These are phyloP conservation scores for Ophiocordyceps camponoti-rufipedis DNA, from an alignment of 2,329 filamentous ascomycete genomes.

Conservation along the genomic window DNA sequence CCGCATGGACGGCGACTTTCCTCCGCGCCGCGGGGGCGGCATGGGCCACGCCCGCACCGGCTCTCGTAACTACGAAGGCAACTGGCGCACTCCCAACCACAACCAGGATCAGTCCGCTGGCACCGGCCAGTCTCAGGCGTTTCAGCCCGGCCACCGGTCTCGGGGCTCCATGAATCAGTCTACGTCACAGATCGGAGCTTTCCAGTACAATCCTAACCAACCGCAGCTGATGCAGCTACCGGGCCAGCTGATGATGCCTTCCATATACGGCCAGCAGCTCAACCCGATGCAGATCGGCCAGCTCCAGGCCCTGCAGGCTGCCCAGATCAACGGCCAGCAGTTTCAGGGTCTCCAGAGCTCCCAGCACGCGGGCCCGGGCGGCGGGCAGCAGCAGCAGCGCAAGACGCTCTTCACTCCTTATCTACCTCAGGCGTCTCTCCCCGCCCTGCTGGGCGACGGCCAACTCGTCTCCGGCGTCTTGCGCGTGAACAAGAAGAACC, in stretches of 20 bases:
- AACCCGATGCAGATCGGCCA: constrained; percentile 80
- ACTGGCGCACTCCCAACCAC: constrained; percentile 73
- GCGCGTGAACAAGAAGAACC: constrained; percentile 98
- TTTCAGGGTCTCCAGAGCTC: constrained; percentile 50
- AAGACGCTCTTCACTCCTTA: constrained; percentile 99
- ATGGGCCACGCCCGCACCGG: constrained; percentile 55
- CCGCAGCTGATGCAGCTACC: constrained; percentile 76
- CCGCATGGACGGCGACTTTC: constrained; percentile 37
- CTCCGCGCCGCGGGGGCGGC: constrained; percentile 44
- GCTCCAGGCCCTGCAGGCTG: constrained; percentile 80
- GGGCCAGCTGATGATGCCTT: constrained; percentile 71
- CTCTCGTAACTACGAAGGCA: constrained; percentile 92
- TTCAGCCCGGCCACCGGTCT: constrained; percentile 82
- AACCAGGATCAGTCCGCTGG: constrained; percentile 37
- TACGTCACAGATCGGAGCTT: constrained; percentile 63
- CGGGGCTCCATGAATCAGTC: constrained; percentile 78
- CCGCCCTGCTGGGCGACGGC: constrained; percentile 75
- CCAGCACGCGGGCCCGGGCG: constrained; percentile 53
- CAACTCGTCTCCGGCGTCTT: constrained; percentile 93
- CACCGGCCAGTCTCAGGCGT: constrained; percentile 44
- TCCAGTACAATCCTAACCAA: constrained; percentile 69
- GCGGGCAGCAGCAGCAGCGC: constrained; percentile 62
- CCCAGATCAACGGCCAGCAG: constrained; percentile 62
- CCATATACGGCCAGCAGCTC: constrained; percentile 75
- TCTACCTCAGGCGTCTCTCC: constrained; percentile 81